Evolutionary conservation across 225 moss, liverwort and hornwort genomes (phyloP), one percentile per base, ranked within the genome.

Genomic region (Straminergon stramineum): DNA sequence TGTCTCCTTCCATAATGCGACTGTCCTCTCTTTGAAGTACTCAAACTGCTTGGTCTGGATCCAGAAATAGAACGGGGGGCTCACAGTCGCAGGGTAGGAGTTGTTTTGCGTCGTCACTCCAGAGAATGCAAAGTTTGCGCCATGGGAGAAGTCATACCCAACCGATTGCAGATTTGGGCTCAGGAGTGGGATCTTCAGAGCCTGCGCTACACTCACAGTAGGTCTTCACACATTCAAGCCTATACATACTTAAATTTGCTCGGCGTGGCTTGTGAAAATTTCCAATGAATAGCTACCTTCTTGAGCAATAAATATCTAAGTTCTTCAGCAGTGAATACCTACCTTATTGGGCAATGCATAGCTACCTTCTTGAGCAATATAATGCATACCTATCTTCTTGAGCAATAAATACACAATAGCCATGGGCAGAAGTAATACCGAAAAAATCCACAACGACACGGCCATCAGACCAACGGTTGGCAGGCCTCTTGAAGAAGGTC

Each of bases 401-500:
- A 66, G 71, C 71, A 71, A 71, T 21, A 23, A 17, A 32, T 15
- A 37, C 15, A 24, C 31, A 19, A 60, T 45, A 21, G 10, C 45
- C 20, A 82, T 8, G 39, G 13, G 23, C 9, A 75, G 74, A 63
- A 63, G n/a, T 7, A 27, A 23, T 92, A 93, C 94, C 92, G 13
- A 92, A 90, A 20, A 91, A 92, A 55, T 94, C 92, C 75, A 94
- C 88, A 31, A 91, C 51, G 43, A 94, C 24, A 55, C 94, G 91
- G 19, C 94, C 94, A 41, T 94, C 60, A n/a, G 92, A 92, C 80
- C 76, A 92, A 2, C 94, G 94, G 45, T 85, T 89, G 65, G 91
- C 84, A 81, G 94, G 94, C 55, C 34, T 92, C 9, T 43, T 43
- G 86, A 94, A 94, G 90, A 90, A 92, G 18, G 51, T 92, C 88